Evolutionary conservation across 2,329 filamentous ascomycete species (phyloP).

Genomic region (Coniosporium tulheliwenetii): DNA sequence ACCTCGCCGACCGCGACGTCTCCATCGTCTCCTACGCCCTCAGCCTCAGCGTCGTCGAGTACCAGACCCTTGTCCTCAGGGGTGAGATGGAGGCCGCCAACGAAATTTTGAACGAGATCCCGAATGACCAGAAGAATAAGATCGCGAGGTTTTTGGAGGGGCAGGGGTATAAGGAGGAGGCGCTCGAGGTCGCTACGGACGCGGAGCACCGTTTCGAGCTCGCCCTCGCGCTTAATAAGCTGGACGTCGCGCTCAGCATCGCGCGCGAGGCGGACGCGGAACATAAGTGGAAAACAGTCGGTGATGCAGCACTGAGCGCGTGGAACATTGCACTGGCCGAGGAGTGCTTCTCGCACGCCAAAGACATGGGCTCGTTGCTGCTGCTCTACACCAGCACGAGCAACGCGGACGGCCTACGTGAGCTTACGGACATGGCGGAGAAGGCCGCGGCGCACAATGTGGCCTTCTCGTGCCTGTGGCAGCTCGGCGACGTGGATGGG

Average conservation of each 20-base stretch:
- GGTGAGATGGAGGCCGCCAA: conserved; percentile 85
- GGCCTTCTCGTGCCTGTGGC: conserved; percentile 81
- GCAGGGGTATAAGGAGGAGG: conserved; percentile 91
- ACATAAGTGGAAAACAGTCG: conserved; percentile 97
- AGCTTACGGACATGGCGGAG: conserved; percentile 41
- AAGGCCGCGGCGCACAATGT: conserved; percentile 76
- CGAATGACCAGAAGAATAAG: conserved; percentile 91
- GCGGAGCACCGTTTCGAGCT: conserved; percentile 94
- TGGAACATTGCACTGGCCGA: conserved; percentile 85
- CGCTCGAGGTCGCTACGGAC: conserved; percentile 86
- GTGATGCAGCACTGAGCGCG: conserved; percentile 69
- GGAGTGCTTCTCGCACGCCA: conserved; percentile 83
- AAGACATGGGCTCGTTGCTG: conserved; percentile 77
- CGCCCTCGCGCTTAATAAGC: conserved; percentile 64
- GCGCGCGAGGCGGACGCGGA: conserved; percentile 73
- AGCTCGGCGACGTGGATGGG: conserved; percentile 64
- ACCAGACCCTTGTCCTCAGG: conserved; percentile 88
- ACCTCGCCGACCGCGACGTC: conserved; percentile 92
- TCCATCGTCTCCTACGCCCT: conserved; percentile 79
- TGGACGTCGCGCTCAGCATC: conserved; percentile 73
- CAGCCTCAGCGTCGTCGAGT: conserved; percentile 85
- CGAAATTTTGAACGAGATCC: conserved; percentile 70
- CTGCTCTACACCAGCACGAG: conserved; percentile 78
- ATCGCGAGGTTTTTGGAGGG: conserved; percentile 95
- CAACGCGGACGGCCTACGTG: conserved; percentile 56